phyloP scores from a whole-genome alignment of 805 yeast genomes.

The Kazachstania africana region DNA sequence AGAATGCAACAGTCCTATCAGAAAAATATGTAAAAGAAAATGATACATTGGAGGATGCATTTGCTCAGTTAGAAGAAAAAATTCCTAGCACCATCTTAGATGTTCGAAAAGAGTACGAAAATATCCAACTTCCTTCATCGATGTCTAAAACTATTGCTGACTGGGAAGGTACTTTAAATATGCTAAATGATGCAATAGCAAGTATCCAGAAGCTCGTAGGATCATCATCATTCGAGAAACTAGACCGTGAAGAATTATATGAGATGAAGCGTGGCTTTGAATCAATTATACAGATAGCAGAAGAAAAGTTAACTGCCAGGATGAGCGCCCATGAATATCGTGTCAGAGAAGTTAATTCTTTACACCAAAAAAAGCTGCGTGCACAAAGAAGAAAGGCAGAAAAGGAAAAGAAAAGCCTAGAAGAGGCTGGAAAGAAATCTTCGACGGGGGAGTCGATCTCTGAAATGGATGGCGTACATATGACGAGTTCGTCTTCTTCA shows the following conservation, averaged over 20 bases:
- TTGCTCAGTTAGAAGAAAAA: no score
- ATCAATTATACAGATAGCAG: slow-evolving; percentile 8
- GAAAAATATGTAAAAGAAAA: slow-evolving; percentile 30
- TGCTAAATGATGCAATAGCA: slow-evolving; percentile 8
- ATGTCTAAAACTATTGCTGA: slow-evolving; percentile 5
- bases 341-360: slow-evolving; percentile 21
- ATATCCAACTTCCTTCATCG: slow-evolving; percentile 27
- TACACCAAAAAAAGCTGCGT: slow-evolving; percentile 14
- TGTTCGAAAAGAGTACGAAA: slow-evolving; percentile 39
- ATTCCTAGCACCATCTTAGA: slow-evolving; percentile 34
- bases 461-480: not conserved
- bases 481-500: not conserved
- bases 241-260: slow-evolving; percentile 23
- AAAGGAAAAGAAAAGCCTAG: slow-evolving; percentile 3
- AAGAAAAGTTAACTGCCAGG: slow-evolving; percentile 9
- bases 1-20: slow-evolving; percentile 33
- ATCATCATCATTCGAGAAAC: slow-evolving; percentile 10
- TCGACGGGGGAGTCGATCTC: no score
- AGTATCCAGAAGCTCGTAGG: slow-evolving; percentile 17
- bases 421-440: not conserved
- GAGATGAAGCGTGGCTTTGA: slow-evolving; percentile 22
- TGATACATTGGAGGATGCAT: not conserved
- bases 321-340: slow-evolving; percentile 19
- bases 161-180: slow-evolving; percentile 7
- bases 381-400: slow-evolving; percentile 20